Evolutionary conservation across 352 stramenopile genomes (phyloP), one percentile per base, ranked within the genome.

Genomic region (Globisporangium cederbergense): DNA sequence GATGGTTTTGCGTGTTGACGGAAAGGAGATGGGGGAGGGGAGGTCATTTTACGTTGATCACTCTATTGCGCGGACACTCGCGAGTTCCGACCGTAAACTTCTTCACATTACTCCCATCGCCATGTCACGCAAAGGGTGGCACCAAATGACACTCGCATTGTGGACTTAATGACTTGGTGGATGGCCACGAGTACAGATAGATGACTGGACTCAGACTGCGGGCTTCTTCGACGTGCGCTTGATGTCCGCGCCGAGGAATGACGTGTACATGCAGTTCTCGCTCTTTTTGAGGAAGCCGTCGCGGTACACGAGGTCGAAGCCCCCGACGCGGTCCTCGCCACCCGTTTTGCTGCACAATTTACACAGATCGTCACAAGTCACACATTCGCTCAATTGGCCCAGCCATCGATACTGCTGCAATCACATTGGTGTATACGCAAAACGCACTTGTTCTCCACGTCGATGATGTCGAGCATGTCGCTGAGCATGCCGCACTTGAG

Each of bases 401-500:
- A 52, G n/a, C 14, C 22, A 20, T 20, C 25, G 25, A 28, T 28
- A 28, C 25, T 28, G 25, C 25, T 28, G 25, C 25, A 28, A 30
- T 54, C 22, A 34, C 13, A 10, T 34, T 54, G 47, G 36, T 42
- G 36, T 49, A 20, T 46, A 49, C 20, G 52, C 11, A 36, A 46
- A 46, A 70, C 76, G 34, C 70, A 94, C 74, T 78, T 84, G 66
- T 78, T 90, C 64, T 98, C 95, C 7, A 98, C 66, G 62, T 98
- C 93, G 49, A 98, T 88, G 34, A 98, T 96, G 70, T 98, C 91
- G 14, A 98, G 78, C 76, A 97, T 95, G 65, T 98, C 93, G 66
- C 93, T 96, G 34, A 98, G 76, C 84, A 98, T 95, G 25, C 88
- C 86, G 59, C 88, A 96, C 70, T 98, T 98, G 71, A 98, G 89